Percentiles rank a stretch among this genome's conserved stretches.
Conservation (phyloP, 139 green algal species). For the Volvox reticuliferus region DNA sequence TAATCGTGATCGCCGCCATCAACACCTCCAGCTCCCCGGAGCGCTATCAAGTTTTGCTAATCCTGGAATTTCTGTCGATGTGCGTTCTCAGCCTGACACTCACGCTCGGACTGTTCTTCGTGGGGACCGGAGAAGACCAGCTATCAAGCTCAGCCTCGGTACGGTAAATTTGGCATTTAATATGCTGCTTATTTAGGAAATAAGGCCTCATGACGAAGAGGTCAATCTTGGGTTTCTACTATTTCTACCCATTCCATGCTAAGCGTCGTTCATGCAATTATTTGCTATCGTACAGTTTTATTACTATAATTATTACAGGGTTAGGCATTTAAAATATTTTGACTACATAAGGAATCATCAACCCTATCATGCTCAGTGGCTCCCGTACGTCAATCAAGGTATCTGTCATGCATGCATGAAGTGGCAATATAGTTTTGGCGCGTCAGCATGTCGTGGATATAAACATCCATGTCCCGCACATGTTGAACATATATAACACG, state of each 20-base stretch:
- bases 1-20: slow-evolving; percentile 14
- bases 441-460: too few relatives aligned
- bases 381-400: too few relatives aligned
- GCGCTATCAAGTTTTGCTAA: neutral
- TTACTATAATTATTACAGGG: neutral
- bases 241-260: too few relatives aligned
- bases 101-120: slow-evolving; percentile 24
- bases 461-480: too few relatives aligned
- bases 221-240: neutral
- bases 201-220: neutral
- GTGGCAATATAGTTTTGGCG: too few relatives aligned
- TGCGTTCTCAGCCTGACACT: slow-evolving; percentile 7
- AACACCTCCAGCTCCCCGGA: neutral
- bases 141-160: neutral
- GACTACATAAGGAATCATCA: neutral
- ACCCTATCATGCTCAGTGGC: neutral
- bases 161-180: neutral
- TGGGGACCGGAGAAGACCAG: neutral
- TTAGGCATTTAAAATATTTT: neutral
- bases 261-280: neutral
- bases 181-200: neutral
- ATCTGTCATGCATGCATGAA: too few relatives aligned
- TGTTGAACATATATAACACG: too few relatives aligned
- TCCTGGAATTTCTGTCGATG: slow-evolving; percentile 24
- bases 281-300: neutral